These are phyloP conservation scores for Fusarium napiforme DNA, from an alignment of 2,329 filamentous ascomycete genomes.

Conservation along the genomic window DNA sequence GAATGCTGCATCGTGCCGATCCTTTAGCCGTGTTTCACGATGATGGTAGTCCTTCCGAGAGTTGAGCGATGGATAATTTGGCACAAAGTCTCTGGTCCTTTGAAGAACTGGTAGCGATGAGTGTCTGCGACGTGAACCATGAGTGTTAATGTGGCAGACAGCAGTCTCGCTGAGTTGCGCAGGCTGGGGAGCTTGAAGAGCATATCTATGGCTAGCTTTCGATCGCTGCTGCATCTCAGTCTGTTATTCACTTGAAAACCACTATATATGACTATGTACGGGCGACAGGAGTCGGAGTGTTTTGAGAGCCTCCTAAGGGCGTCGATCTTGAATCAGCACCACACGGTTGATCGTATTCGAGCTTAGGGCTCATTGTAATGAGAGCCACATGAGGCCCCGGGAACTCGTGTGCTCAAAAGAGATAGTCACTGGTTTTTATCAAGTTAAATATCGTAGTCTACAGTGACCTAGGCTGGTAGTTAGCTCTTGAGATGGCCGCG, in stretches of 20 bases:
- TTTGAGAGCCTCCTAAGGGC: background rate
- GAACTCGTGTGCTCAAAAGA: no score
- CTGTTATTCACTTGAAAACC: accelerated
- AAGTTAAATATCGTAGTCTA: background rate
- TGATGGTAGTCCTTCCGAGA: background rate
- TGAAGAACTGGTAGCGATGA: background rate
- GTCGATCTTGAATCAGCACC: background rate
- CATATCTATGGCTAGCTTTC: background rate
- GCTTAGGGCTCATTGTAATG: background rate
- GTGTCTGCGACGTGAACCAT: background rate
- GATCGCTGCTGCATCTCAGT: accelerated
- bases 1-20: background rate
- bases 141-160: no score
- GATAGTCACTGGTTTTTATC: background rate
- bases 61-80: accelerated
- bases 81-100: accelerated
- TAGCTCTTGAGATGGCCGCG: background rate
- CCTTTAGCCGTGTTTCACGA: background rate
- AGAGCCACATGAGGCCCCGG: accelerated
- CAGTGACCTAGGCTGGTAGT: background rate
- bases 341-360: background rate
- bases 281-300: background rate
- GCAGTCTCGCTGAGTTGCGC: accelerated
- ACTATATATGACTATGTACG: accelerated
- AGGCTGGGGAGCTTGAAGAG: background rate